Base-by-base conservation (phyloP, 2,329 filamentous ascomycete genomes). In the Colletotrichum liriopes region DNA sequence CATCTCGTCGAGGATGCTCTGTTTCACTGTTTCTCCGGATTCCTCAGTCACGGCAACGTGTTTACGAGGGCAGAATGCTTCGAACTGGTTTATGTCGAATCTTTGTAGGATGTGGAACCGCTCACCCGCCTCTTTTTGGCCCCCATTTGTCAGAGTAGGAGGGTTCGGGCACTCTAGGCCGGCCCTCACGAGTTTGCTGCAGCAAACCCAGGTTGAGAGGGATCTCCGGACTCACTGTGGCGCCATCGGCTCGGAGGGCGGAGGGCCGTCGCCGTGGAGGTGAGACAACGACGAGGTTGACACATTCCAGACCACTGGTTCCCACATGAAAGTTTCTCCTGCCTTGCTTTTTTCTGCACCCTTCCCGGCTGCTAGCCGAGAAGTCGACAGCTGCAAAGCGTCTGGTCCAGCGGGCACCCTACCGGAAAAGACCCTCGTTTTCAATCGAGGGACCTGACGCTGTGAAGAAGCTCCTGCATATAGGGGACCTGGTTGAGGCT, bases 281-380 rank as follows among this genome's bases (percentile, higher is more conserved):
- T 69, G 58, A 72, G 69, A 72, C 69, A 55, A 55, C 29, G 54
- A 69, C 8, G 41, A 69, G 69, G 59, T 64, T 45, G 59, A 64
- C 45, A 29, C 69, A 69, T 72, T 69, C 69, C 69, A 69, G 29
- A 2, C 39, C 11, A 11, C 12, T 41, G 59, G 65, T 51, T 69
- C 47, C 65, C 69, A 72, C 65, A 72, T 68, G 65, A 72, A 65
- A 29, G 12, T 20, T 47, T 68, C n/a, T 41, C 49, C 51, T 18
- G 55, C 45, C 45, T 63, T 69, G 37, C 65, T 69, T 69, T 65
- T 67, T 43, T n/a, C 51, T 49, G 39, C 45, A 32, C 37, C 59
- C 45, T 45, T 59, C 35, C 26, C 69, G 52, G 43, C 52, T 69
- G 26, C 59, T 35, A 54, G 47, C 58, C 65, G 43, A 67, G 43